Conservation (phyloP, 2,329 filamentous ascomycete species). For the Fusarium foetens region DNA sequence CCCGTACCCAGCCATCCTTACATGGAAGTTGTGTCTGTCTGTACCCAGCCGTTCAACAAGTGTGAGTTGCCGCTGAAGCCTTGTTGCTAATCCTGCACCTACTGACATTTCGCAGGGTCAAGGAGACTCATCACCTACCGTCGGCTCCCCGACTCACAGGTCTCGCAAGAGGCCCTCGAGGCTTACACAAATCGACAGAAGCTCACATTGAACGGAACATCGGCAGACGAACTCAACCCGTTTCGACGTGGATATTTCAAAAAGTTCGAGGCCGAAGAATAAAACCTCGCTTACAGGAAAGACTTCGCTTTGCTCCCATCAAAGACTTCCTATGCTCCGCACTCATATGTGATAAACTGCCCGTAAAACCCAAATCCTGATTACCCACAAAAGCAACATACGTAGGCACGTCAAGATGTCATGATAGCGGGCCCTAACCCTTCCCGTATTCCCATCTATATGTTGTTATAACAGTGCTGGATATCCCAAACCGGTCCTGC, state of each 20-base stretch:
- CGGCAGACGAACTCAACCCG: constrained; percentile 69
- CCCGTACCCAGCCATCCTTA: constrained; percentile 79
- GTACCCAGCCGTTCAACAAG: constrained; percentile 88
- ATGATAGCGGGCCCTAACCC: constrained; percentile 34
- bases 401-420: constrained; percentile 28
- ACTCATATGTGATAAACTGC: constrained; percentile 31
- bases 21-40: constrained; percentile 78
- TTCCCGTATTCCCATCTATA: constrained; percentile 41
- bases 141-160: constrained; percentile 69
- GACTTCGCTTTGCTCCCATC: constrained; percentile 35
- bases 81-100: background rate
- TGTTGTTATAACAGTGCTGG: constrained; percentile 29
- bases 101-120: constrained; percentile 71
- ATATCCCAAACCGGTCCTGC: constrained; percentile 15
- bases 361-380: constrained; percentile 30
- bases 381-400: constrained; percentile 23
- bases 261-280: constrained; percentile 58
- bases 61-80: constrained; percentile 63
- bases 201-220: constrained; percentile 54
- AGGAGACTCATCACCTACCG: constrained; percentile 88
- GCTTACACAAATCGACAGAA: constrained; percentile 47
- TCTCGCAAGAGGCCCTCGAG: constrained; percentile 58
- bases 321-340: constrained; percentile 39
- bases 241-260: constrained; percentile 69
- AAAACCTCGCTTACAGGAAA: constrained; percentile 38